These are phyloP conservation scores for Ceratocystis variospora DNA, from an alignment of 2,329 filamentous ascomycete species.

Conservation along the genomic window DNA sequence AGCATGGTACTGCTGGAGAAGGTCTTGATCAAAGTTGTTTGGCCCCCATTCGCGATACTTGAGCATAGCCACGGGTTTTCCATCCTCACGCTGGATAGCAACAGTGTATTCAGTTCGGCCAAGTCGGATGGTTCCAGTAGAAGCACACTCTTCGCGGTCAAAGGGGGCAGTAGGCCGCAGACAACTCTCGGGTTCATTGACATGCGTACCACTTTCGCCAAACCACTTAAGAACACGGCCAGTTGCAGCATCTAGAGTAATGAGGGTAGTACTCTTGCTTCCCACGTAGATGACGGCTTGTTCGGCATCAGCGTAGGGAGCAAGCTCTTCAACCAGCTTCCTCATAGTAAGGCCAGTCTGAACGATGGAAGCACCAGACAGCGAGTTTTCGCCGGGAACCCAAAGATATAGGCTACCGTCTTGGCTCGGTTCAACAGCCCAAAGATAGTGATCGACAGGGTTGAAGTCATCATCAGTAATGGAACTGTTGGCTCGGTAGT, in stretches of 20 bases:
- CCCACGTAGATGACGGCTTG: conserved; percentile 78
- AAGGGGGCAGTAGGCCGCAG: conserved; percentile 52
- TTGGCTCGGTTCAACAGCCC: conserved; percentile 85
- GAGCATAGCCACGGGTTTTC: conserved; percentile 70
- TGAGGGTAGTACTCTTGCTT: conserved; percentile 77
- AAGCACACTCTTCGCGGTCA: conserved; percentile 63
- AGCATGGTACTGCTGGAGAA: conserved; percentile 59
- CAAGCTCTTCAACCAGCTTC: conserved; percentile 67
- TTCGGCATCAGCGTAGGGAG: conserved; percentile 61
- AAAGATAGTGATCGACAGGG: conserved; percentile 72
- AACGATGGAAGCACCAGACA: conserved; percentile 35
- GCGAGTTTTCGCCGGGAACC: conserved; percentile 42
- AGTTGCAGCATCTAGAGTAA: conserved; percentile 76
- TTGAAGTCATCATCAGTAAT: conserved; percentile 44
- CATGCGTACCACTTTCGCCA: conserved; percentile 54
- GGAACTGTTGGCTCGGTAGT: conserved; percentile 59
- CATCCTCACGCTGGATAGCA: conserved; percentile 62
- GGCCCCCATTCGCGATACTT: conserved; percentile 91
- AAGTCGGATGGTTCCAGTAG: conserved; percentile 65
- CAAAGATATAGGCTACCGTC: conserved; percentile 83
- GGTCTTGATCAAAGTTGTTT: conserved; percentile 79
- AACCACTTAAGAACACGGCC: conserved; percentile 76
- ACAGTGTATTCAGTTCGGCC: conserved; percentile 85
- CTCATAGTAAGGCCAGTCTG: conserved; percentile 66
- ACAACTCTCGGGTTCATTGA: conserved; percentile 62